A percentile compares a stretch with the other conserved stretches of the same genome.
Evolutionary conservation across 257 asterid genomes (phyloP).

Genomic region (Nicotiana knightiana): DNA sequence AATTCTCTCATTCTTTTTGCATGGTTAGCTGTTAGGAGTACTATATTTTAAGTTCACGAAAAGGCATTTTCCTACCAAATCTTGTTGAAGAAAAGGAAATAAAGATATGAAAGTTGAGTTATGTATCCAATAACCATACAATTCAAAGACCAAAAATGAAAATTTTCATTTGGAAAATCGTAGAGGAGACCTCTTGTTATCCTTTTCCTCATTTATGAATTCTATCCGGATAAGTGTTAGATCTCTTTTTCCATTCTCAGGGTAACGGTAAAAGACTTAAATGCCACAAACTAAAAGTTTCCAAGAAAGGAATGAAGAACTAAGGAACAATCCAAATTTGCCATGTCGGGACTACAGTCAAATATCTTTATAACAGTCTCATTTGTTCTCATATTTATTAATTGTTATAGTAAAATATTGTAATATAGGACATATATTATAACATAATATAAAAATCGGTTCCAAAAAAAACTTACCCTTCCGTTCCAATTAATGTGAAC

Average conservation of each 20-base stretch:
- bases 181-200: neutral
- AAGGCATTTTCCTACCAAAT: neutral
- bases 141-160: neutral
- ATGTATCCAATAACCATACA: neutral
- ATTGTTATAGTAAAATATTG: too few species aligned
- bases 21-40: too few species aligned
- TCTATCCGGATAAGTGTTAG: neutral
- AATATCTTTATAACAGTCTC: too few species aligned
- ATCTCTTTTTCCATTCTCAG: neutral
- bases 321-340: neutral
- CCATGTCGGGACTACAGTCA: too few species aligned
- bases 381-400: too few species aligned
- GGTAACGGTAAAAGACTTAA: neutral
- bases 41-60: too few species aligned
- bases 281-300: neutral
- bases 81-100: neutral
- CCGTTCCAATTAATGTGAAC: too few species aligned
- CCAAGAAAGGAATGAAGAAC: neutral
- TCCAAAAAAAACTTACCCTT: too few species aligned
- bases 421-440: too few species aligned
- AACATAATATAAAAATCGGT: too few species aligned
- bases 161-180: neutral
- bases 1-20: too few species aligned
- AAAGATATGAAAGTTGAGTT: neutral
- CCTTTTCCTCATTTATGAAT: neutral